These are phyloP conservation scores for Platismatia glauca DNA, from an alignment of 495 filamentous ascomycete genomes.

Conservation along the genomic window DNA sequence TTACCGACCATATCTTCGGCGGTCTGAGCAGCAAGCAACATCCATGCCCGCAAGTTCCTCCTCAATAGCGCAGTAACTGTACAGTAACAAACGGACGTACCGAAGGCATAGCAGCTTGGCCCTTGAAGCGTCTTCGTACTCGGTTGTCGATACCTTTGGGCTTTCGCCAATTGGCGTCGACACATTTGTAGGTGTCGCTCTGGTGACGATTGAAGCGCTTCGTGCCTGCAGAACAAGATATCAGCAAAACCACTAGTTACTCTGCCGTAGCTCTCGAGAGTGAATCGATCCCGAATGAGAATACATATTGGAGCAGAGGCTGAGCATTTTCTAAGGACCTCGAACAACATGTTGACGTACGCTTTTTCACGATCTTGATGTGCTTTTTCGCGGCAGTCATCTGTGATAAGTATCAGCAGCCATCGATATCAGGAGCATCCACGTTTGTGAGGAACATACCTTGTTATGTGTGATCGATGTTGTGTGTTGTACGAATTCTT, in stretches of 20 bases:
- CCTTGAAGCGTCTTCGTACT: slow-evolving; percentile 87
- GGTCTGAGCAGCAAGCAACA: neutral
- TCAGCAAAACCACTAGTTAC: slow-evolving; percentile 3
- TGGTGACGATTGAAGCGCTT: slow-evolving; percentile 93
- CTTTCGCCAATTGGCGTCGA: slow-evolving; percentile 87
- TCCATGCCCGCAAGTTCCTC: neutral
- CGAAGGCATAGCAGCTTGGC: slow-evolving; percentile 92
- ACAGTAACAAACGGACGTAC: slow-evolving; percentile 47
- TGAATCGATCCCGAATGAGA: neutral
- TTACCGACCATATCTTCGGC: neutral
- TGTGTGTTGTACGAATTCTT: neutral
- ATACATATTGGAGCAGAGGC: neutral
- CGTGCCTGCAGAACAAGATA: slow-evolving; percentile 49
- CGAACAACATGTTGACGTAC: slow-evolving; percentile 47
- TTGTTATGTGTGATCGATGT: slow-evolving; percentile 8
- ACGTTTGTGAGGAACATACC: neutral
- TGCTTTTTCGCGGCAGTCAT: slow-evolving; percentile 99
- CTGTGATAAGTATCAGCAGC: slow-evolving; percentile 34
- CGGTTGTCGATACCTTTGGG: slow-evolving; percentile 98
- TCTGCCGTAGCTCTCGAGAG: neutral
- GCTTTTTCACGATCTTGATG: slow-evolving; percentile 99
- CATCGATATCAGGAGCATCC: neutral
- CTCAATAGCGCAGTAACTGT: neutral
- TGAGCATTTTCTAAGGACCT: neutral
- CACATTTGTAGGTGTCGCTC: slow-evolving; percentile 88